A percentile compares a stretch with the other conserved stretches of the same genome.
These are phyloP conservation scores for Ascocoryne sarcoides DNA, from an alignment of 2,329 filamentous ascomycete genomes.

Conservation along the genomic window DNA sequence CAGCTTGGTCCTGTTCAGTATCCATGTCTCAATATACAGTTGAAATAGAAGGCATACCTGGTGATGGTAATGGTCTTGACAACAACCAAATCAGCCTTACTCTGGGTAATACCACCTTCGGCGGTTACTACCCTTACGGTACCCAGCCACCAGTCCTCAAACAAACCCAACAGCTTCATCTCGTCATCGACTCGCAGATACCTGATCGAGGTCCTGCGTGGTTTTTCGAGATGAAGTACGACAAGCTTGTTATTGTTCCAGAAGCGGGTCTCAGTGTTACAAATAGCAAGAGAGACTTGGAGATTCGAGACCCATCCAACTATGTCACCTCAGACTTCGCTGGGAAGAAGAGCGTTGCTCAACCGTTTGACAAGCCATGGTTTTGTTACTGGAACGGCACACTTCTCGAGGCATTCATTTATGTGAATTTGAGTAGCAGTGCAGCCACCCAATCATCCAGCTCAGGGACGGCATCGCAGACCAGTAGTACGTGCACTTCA, in stretches of 20 bases:
- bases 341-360: constrained; percentile 29
- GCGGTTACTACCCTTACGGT: constrained; percentile 45
- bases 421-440: constrained; percentile 31
- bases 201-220: constrained; percentile 49
- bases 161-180: constrained; percentile 37
- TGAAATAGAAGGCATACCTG: constrained; percentile 10
- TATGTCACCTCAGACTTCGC: constrained; percentile 7
- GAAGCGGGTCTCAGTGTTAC: constrained; percentile 14
- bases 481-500: constrained; percentile 7
- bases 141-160: constrained; percentile 47
- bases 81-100: constrained; percentile 28
- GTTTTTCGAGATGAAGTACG: constrained; percentile 53
- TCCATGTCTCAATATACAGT: constrained; percentile 20
- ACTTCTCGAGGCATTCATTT: constrained; percentile 58
- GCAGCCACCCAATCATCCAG: background rate
- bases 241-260: constrained; percentile 52
- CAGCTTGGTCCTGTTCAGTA: constrained; percentile 57
- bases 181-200: constrained; percentile 50
- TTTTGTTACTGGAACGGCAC: constrained; percentile 64
- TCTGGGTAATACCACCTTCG: constrained; percentile 32
- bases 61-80: constrained; percentile 17
- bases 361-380: constrained; percentile 55
- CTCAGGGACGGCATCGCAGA: background rate
- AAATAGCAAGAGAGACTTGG: constrained; percentile 11
- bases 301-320: background rate